Conservation (phyloP, 2,329 filamentous ascomycete genomes). For the Stagonosporopsis cucurbitacearum region DNA sequence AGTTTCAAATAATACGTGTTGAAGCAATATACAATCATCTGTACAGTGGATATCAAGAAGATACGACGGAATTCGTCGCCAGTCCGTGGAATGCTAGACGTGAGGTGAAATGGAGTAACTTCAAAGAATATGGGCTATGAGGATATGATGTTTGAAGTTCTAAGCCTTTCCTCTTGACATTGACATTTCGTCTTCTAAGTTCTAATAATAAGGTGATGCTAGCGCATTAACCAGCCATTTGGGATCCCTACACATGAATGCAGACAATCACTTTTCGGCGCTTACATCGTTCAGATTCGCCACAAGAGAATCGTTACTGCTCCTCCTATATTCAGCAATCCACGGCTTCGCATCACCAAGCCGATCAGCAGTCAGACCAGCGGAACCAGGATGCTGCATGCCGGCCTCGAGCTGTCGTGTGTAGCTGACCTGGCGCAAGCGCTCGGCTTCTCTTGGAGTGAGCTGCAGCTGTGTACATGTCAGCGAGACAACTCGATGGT, state of each 20-base stretch:
- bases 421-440: constrained; percentile 63
- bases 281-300: neutral
- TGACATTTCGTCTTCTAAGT: no score
- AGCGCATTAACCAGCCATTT: neutral
- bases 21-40: neutral
- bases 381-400: constrained; percentile 52
- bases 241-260: neutral
- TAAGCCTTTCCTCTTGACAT: no score
- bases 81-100: no score
- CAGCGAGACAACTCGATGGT: neutral
- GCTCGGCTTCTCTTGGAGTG: constrained; percentile 61
- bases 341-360: constrained; percentile 40
- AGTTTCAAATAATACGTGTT: neutral
- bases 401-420: constrained; percentile 63
- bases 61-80: no score
- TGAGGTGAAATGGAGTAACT: no score
- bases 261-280: neutral
- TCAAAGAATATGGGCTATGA: no score
- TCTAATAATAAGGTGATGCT: no score
- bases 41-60: no score
- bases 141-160: no score
- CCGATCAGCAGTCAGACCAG: constrained; percentile 35
- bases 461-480: constrained; percentile 29
- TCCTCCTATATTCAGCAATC: constrained; percentile 3
- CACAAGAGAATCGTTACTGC: neutral